Base-by-base conservation (phyloP, 352 stramenopile species). In the Lagenidium giganteum region DNA sequence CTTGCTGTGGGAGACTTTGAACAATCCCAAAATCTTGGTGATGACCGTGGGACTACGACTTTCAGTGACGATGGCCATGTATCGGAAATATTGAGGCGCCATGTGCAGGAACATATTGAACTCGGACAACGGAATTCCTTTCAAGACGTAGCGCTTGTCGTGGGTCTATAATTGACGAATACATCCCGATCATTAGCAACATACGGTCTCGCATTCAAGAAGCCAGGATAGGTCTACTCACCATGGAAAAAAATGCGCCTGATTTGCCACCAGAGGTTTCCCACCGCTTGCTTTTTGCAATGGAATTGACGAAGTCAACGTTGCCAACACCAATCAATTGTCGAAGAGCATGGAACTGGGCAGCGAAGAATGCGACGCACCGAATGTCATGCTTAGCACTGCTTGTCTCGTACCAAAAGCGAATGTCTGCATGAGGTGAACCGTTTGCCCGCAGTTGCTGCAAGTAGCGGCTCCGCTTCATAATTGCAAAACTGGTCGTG, bases 51-150 rank as follows among this genome's bases (percentile, higher is more conserved):
- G 54, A 14, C 52, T 82, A 8, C 70, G 50, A 6, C 61, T 42
- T 49, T 87, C 70, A 26, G 87, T 54, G 22, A 89, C 57, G 18
- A 67, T 61, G 21, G 73, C 69, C 54, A 94, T 86, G 21, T 87
- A 94, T 61, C 87, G 83, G 54, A 94, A 92, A 36, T 94, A 94
- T 27, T 86, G 68, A 14, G 77, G 82, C 12, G 82, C 82, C 78
- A 94, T 91, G 57, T 94, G 77, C 40, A 92, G 56, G 34, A 94
- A 94, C 82, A 94, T 94, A 54, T 94, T 94, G 54, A 90, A 92
- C 51, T 94, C 82, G 13, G 65, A 88, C 56, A 89, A 62, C 2
- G 82, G 82, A 36, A 94, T 91, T 5, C 82, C 82, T 39, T 94
- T 94, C 24, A 94, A 45, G 24, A 94, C 68, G 35, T 83, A 94